Percentiles rank a stretch among this genome's conserved stretches.
These are phyloP conservation scores for Lactuca saligna DNA, from an alignment of 129 eudicot species.

Conservation along the genomic window DNA sequence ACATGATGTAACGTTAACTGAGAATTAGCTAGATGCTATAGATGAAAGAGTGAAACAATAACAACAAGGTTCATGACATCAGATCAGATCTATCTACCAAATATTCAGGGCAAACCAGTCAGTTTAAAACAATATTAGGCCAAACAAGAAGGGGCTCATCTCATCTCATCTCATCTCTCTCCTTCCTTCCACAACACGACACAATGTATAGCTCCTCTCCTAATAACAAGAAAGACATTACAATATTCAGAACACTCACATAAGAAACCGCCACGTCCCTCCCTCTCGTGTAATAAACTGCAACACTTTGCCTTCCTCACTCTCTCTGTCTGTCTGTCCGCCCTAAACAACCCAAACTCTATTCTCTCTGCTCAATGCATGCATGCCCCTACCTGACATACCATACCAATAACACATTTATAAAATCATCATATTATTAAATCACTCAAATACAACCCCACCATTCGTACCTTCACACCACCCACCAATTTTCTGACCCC, in stretches of 20 bases:
- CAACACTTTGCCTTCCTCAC: constrained; percentile 12
- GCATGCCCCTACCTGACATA: constrained; percentile 3
- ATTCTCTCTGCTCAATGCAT: constrained; percentile 13
- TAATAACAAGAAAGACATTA: constrained; percentile 2
- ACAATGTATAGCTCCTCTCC: neutral
- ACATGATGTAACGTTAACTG: no score
- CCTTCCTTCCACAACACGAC: neutral
- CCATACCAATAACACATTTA: constrained; percentile 8
- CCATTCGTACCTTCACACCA: constrained; percentile 24
- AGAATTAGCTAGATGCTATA: no score
- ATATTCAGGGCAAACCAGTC: constrained; percentile 16
- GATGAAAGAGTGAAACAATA: no score
- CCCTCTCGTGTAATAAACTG: constrained; percentile 2
- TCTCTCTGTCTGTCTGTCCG: constrained; percentile 4
- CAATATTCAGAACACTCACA: constrained; percentile 28
- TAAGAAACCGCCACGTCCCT: constrained; percentile 18
- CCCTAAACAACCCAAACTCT: constrained; percentile 22
- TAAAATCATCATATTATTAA: neutral
- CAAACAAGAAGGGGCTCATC: constrained; percentile 35
- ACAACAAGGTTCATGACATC: no score
- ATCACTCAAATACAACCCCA: constrained; percentile 7
- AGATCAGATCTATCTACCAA: no score
- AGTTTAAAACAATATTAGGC: constrained; percentile 22
- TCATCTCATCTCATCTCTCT: neutral
- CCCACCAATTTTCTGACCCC: constrained; percentile 24